Evolutionary conservation across 75 land plant species (phyloP), one percentile per base, ranked within the genome.

Genomic region (Pinus tabuliformis): DNA sequence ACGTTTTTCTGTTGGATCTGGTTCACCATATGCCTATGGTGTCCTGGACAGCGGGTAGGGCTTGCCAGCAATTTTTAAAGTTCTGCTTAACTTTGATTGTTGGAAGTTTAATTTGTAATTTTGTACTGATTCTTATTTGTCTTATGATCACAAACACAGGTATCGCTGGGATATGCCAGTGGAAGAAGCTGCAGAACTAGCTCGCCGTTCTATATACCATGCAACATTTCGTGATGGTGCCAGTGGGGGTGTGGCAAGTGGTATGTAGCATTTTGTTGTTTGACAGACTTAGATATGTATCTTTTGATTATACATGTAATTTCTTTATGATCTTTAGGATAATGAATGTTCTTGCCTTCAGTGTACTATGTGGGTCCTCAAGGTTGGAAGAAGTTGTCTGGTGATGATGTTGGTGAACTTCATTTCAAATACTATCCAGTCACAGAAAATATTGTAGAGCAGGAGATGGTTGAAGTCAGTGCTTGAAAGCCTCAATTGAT

Each of bases 141-240:
- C 17, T 72, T 39, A 3, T 52, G 20, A 21, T 30, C 8, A n/a
- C 71, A 42, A 54, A 4, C 18, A 21, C 74, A 95, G 98, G 68
- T 93, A 91, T 59, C 82, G 77, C 2, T 83, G 77, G 80, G 98
- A 95, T 72, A 89, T 95, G 94, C 82, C 93, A 13, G 72, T 95
- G 70, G 92, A 95, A 66, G 98, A 93, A 76, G 98, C 97, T 76
- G 91, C 84, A 13, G 98, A 95, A 61, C 85, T 95, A 76, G 98
- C 91, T 52, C 87, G 97, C 26, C 86, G 98, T 70, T 81, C 98
- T 56, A 95, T 95, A 72, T 95, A 93, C 78, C 98, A 95, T 86
- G 98, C 98, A 64, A 93, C 98, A 11, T 95, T 93, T 78, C 85
- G 98, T 58, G 98, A 95, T 93, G 98, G 89, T 68, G 98, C 98